Conservation (phyloP, 2,329 filamentous ascomycete genomes). For the Diaporthe sp. region DNA sequence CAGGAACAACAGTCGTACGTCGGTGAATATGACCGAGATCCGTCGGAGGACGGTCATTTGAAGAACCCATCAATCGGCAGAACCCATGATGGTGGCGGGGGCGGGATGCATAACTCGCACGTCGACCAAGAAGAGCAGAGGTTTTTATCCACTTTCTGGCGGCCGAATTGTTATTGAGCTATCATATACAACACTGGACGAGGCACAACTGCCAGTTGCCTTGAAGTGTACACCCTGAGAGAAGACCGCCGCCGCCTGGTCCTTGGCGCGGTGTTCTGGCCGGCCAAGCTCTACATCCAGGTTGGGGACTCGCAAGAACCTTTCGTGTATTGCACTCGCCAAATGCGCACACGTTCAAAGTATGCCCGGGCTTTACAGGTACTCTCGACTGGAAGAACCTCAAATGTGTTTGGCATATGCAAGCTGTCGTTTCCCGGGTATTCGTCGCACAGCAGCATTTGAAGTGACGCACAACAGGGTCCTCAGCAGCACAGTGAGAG, state of each 20-base stretch:
- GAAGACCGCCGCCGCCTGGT: background rate
- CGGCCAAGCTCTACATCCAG: background rate
- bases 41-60: background rate
- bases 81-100: background rate
- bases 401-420: background rate
- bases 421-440: background rate
- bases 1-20: background rate
- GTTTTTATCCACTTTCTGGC: conserved; percentile 37
- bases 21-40: background rate
- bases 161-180: conserved; percentile 28
- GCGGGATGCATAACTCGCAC: background rate
- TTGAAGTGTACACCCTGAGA: background rate
- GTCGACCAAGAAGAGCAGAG: conserved; percentile 36
- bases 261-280: background rate
- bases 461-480: background rate
- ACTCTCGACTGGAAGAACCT: background rate
- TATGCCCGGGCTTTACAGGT: background rate
- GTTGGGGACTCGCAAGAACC: background rate
- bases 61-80: background rate
- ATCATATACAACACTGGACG: background rate
- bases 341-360: no score
- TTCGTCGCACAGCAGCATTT: background rate
- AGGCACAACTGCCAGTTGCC: background rate
- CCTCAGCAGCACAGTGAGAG: background rate
- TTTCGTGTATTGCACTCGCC: background rate